phyloP scores from a whole-genome alignment of 2,329 filamentous ascomycete genomes.

The Colletotrichum aenigma region DNA sequence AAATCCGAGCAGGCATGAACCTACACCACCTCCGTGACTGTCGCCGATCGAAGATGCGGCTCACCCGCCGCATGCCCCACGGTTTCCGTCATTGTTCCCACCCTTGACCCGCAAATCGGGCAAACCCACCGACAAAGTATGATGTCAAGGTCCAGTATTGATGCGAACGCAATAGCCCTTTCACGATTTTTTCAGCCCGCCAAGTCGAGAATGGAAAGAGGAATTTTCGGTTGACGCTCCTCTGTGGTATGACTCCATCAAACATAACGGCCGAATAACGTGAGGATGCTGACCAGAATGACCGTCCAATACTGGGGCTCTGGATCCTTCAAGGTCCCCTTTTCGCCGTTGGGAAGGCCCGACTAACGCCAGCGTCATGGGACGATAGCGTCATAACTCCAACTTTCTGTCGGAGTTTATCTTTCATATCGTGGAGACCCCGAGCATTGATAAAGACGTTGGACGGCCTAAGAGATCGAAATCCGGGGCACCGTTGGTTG shows the following conservation, averaged over 20 bases:
- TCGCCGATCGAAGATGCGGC: neutral
- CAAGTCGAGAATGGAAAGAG: neutral
- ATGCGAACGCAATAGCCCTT: neutral
- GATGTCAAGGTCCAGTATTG: constrained; percentile 9
- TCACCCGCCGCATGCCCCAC: neutral
- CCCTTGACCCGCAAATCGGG: constrained; percentile 3
- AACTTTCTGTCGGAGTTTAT: neutral
- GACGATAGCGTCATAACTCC: constrained; percentile 5
- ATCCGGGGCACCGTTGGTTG: neutral
- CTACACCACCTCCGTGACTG: neutral
- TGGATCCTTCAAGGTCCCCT: neutral
- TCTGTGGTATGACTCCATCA: neutral
- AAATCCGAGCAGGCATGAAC: neutral
- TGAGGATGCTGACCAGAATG: neutral
- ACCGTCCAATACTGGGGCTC: neutral
- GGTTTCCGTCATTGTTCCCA: constrained; percentile 16
- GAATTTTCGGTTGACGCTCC: neutral
- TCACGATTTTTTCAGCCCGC: neutral
- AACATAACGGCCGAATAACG: neutral
- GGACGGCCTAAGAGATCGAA: neutral
- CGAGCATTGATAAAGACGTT: neutral
- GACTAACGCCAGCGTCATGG: neutral
- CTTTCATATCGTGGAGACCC: neutral
- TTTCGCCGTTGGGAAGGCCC: neutral
- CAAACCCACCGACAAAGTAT: neutral